Conservation (phyloP, 2,329 filamentous ascomycete genomes). For the Talaromyces albobiverticillius region DNA sequence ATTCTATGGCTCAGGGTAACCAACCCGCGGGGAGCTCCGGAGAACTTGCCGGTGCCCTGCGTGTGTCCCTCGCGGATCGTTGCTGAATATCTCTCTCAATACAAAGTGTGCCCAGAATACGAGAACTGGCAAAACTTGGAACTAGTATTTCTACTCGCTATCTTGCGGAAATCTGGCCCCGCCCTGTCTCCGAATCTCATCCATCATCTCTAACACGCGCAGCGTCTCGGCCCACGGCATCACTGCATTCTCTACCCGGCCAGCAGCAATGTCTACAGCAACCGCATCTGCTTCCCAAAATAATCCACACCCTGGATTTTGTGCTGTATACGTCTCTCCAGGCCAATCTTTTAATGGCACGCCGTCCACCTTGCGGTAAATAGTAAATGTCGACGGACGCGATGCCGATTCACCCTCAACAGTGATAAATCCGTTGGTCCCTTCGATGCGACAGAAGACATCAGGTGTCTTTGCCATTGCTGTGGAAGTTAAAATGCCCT, state of each 20-base stretch:
- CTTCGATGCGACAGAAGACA: not conserved
- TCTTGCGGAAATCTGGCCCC: conserved; percentile 4
- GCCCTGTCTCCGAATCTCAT: conserved; percentile 15
- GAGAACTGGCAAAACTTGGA: not conserved
- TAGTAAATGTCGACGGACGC: not conserved
- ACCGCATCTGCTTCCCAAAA: conserved; percentile 20
- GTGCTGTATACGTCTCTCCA: not conserved
- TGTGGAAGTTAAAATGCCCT: not conserved
- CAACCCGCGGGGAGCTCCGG: not conserved
- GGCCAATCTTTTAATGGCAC: not conserved
- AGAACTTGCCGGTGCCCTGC: conserved; percentile 1
- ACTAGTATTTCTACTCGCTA: not conserved
- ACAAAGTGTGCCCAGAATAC: not conserved
- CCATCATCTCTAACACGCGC: conserved; percentile 19
- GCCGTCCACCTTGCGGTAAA: not conserved
- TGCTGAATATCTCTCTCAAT: not conserved
- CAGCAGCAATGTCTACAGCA: conserved; percentile 16
- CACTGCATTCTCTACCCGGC: conserved; percentile 17
- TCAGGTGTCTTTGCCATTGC: not conserved
- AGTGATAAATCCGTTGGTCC: not conserved
- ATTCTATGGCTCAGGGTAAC: not conserved
- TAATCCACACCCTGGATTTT: conserved; percentile 12
- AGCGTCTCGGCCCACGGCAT: conserved; percentile 20
- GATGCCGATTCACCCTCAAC: not conserved
- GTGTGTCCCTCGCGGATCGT: conserved; percentile 1